phyloP scores from a whole-genome alignment of 768 basidiomycete genomes.

The Lactifluus rugatus region DNA sequence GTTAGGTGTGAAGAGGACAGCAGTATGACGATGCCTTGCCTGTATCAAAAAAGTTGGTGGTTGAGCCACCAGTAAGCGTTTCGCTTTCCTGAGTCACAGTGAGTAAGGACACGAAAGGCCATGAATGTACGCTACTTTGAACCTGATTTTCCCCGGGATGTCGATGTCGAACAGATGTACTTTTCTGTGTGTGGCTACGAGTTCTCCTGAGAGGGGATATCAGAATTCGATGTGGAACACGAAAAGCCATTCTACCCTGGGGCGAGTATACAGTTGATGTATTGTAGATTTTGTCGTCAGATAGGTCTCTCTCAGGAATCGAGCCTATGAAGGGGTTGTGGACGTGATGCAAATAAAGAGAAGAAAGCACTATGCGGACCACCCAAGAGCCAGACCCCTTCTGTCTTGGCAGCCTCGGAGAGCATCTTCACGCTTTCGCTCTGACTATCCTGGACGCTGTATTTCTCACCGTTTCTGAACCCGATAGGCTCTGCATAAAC shows the following conservation, averaged over 20 bases:
- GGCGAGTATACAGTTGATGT: conserved; percentile 89
- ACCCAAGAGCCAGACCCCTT: conserved; percentile 84
- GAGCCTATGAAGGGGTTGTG: conserved; percentile 50
- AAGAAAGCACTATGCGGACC: conserved; percentile 36
- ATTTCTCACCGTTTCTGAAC: conserved; percentile 47
- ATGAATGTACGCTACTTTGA: conserved; percentile 45
- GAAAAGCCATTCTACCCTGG: conserved; percentile 35
- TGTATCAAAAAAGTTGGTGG: conserved; percentile 77
- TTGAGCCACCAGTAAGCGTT: conserved; percentile 67
- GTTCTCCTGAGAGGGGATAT: conserved; percentile 44
- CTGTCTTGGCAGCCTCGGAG: conserved; percentile 68
- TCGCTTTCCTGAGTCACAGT: conserved; percentile 65
- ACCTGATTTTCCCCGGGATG: conserved; percentile 84
- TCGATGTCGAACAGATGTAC: conserved; percentile 97
- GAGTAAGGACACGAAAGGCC: not conserved
- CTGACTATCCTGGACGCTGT: conserved; percentile 41
- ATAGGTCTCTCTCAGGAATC: conserved; percentile 73
- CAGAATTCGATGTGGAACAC: not conserved
- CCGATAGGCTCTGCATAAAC: conserved; percentile 74
- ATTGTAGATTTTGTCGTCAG: conserved; percentile 72
- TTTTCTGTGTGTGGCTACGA: conserved; percentile 86
- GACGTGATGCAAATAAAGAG: no score
- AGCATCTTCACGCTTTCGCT: conserved; percentile 81
- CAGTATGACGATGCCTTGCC: conserved; percentile 30
- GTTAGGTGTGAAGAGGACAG: not conserved